Evolutionary conservation across 495 filamentous ascomycete species (phyloP), one percentile per base, ranked within the genome.

Genomic region (Patellaria atrata): DNA sequence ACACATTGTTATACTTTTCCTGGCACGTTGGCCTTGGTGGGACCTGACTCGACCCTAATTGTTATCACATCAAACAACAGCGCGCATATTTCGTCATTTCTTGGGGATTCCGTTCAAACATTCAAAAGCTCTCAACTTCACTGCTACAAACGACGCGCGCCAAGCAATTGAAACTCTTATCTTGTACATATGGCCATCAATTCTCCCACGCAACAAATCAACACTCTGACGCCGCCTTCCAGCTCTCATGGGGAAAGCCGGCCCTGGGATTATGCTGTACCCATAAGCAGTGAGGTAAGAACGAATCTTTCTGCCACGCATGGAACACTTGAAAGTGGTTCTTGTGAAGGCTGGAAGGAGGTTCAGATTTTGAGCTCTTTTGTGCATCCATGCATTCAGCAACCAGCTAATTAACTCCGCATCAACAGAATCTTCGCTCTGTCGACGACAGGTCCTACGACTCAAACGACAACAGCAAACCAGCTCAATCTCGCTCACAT

Each of bases 231-330:
- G 33, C 63, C 65, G 31, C 61, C 67, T 19, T 59, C 56, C 39
- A 69, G 62, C 45, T 63, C 62, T 13, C 65, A 71, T 39, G 65
- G 60, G 30, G 58, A 56, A 21, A 54, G 52, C 31, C 58, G 56
- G 30, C 47, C 62, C 35, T 75, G 71, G 71, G 63, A 65, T 38
- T 62, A 64, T 41, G 45, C 61, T 30, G 50, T 58, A 14, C 55
- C 63, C 22, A 10, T 52, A 15, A 40, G 52, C 24, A 36, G 44
- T 33, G 32, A 56, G 46, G 58, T 62, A 37, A 25, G 54, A n/a
- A 16, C 28, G 30, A 33, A 40, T 12, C 34, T 51, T 31, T 47
- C 45, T 33, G 37, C 28, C 25, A 48, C 45, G 26, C 6, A 34
- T 13, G 35, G 24, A 22, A 19, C 13, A 25, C 22, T 26, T 32